Percentiles rank a stretch among this genome's conserved stretches.
Conservation (phyloP, 169 alveolate genomes). For the Fabrea salina region DNA sequence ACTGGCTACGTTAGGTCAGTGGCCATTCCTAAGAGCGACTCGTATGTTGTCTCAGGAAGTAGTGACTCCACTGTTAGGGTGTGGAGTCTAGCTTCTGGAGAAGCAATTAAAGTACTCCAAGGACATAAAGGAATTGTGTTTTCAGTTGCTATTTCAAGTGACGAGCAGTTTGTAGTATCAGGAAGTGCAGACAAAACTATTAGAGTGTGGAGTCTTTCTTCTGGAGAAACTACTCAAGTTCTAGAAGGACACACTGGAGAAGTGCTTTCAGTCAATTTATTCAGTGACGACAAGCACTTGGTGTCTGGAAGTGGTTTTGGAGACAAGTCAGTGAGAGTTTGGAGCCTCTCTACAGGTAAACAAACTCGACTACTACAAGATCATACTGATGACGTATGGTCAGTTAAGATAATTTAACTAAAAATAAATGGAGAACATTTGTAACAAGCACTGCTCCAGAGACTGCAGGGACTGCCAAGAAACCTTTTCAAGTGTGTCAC, state of each 20-base stretch:
- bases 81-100: not conserved
- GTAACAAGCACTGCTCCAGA: too few relatives aligned
- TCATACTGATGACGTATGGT: constrained; percentile 43
- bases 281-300: constrained; percentile 16
- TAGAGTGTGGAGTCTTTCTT: not conserved
- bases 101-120: not conserved
- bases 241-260: not conserved
- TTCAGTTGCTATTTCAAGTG: not conserved
- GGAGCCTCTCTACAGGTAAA: constrained; percentile 35
- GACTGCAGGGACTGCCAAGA: too few relatives aligned
- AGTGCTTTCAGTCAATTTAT: not conserved
- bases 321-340: constrained; percentile 41
- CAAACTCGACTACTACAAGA: constrained; percentile 35
- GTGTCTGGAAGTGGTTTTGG: constrained; percentile 41
- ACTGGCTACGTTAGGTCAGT: not conserved
- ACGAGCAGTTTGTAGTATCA: constrained; percentile 31
- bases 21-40: not conserved
- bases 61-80: not conserved
- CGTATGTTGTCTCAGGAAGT: not conserved
- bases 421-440: too few relatives aligned
- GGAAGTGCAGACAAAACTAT: constrained; percentile 48
- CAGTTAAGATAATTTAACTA: constrained; percentile 27
- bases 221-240: too few relatives aligned
- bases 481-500: not conserved
- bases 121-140: not conserved